Percentiles rank a stretch among this genome's conserved stretches.
Conservation (phyloP, 768 basidiomycete species). For the Russula virescens region DNA sequence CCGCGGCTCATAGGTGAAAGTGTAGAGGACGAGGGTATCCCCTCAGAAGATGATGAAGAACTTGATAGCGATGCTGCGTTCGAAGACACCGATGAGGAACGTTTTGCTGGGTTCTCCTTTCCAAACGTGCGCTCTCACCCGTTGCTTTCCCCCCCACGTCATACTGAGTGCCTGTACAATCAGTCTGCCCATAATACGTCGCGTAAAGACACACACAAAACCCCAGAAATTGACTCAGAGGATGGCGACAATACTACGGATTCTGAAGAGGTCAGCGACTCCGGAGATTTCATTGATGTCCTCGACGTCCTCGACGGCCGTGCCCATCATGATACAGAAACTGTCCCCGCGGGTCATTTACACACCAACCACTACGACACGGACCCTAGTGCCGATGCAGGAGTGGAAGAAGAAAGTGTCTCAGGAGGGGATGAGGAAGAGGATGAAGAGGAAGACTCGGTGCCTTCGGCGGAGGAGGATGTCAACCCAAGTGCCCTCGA, state of each 20-base stretch:
- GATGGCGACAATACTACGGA: slow-evolving; percentile 35
- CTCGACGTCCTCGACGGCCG: slow-evolving; percentile 28
- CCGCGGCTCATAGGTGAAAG: slow-evolving; percentile 38
- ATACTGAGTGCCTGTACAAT: not conserved
- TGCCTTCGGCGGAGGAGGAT: slow-evolving; percentile 43
- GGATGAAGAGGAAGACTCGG: slow-evolving; percentile 40
- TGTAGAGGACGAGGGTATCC: slow-evolving; percentile 30
- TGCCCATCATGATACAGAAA: slow-evolving; percentile 24
- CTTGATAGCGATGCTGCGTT: slow-evolving; percentile 82
- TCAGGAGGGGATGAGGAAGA: slow-evolving; percentile 35
- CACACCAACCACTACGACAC: not conserved
- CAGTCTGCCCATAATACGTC: slow-evolving; percentile 4
- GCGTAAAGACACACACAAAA: not conserved
- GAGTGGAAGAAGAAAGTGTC: slow-evolving; percentile 2
- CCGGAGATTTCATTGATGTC: slow-evolving; percentile 27
- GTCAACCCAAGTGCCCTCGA: slow-evolving; percentile 57
- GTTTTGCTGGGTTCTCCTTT: slow-evolving; percentile 57
- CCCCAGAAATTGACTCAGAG: slow-evolving; percentile 30
- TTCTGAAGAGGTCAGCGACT: slow-evolving; percentile 33
- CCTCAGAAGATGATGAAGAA: slow-evolving; percentile 75
- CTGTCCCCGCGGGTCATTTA: not conserved
- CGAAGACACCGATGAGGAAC: slow-evolving; percentile 76
- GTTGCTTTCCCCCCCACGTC: not conserved
- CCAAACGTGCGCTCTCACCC: slow-evolving; percentile 29
- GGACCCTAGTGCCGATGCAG: slow-evolving; percentile 29